A percentile compares a stretch with the other conserved stretches of the same genome.
Evolutionary conservation across 352 stramenopile genomes (phyloP).

Genomic region (Globisporangium iwayamae): DNA sequence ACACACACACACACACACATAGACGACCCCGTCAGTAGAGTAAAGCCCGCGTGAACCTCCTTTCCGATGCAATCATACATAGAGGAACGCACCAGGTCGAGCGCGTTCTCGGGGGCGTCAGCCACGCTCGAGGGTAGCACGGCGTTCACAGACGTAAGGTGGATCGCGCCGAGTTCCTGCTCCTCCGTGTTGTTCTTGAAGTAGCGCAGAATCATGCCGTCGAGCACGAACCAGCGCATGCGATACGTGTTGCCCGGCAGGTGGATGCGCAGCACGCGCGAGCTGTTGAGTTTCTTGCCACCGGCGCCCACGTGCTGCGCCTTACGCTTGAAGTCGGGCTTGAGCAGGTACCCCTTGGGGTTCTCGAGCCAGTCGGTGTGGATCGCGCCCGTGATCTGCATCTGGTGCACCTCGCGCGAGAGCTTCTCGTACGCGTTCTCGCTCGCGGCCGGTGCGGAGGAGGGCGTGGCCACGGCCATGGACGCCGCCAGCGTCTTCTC

Average conservation of each 20-base stretch:
- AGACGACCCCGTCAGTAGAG: background rate
- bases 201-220: constrained; percentile 87
- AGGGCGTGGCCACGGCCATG: constrained; percentile 9
- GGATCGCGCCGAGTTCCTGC: constrained; percentile 85
- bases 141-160: constrained; percentile 83
- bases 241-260: constrained; percentile 78
- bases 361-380: constrained; percentile 89
- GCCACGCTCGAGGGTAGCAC: constrained; percentile 87
- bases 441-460: constrained; percentile 25
- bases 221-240: constrained; percentile 84
- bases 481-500: constrained; percentile 15
- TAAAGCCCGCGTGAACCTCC: background rate
- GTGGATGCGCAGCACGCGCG: constrained; percentile 70
- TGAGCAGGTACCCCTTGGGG: constrained; percentile 84
- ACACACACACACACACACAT: no score
- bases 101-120: constrained; percentile 77
- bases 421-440: constrained; percentile 90
- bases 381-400: constrained; percentile 87
- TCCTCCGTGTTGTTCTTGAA: constrained; percentile 87
- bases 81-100: constrained; percentile 59
- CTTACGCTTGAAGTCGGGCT: constrained; percentile 87
- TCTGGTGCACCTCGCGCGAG: constrained; percentile 86
- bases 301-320: constrained; percentile 80
- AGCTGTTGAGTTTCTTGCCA: constrained; percentile 84
- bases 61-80: background rate